Evolutionary conservation across 2,329 filamentous ascomycete genomes (phyloP).

Genomic region (Talaromyces sp.): DNA sequence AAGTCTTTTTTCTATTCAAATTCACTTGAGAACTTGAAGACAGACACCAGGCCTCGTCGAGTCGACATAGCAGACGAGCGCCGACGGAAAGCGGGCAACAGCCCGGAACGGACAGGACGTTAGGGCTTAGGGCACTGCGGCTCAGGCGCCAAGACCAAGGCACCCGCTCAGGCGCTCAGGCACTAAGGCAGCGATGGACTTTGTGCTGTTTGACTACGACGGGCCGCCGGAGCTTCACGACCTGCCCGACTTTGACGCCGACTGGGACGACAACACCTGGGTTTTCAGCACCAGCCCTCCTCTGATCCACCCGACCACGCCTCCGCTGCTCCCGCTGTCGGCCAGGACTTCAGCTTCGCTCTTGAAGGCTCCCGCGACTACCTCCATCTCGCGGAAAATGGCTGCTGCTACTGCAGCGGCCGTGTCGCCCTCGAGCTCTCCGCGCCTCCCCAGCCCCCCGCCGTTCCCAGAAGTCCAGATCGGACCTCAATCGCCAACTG

Average conservation of each 20-base stretch:
- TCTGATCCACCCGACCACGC: conserved; percentile 2
- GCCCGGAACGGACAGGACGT: conserved; percentile 9
- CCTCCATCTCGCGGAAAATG: conserved; percentile 20
- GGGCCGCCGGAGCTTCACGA: conserved; percentile 7
- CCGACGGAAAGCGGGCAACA: conserved; percentile 6
- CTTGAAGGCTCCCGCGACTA: conserved; percentile 3
- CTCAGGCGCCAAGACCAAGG: conserved; percentile 1
- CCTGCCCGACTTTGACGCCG: conserved; percentile 12
- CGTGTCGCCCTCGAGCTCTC: conserved; percentile 65
- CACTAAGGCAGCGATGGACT: conserved; percentile 6
- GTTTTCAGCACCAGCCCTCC: conserved; percentile 3
- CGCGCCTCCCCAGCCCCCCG: conserved; percentile 88
- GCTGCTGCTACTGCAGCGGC: conserved; percentile 38
- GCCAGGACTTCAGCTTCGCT: background rate
- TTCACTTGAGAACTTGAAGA: background rate
- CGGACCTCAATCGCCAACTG: conserved; percentile 68
- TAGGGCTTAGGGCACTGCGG: conserved; percentile 33
- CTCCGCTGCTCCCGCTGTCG: conserved; percentile 36
- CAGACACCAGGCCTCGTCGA: background rate
- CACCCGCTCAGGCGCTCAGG: conserved; percentile 7
- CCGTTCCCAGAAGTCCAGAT: conserved; percentile 94
- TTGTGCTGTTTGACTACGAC: conserved; percentile 10
- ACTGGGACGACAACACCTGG: background rate
- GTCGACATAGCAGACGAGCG: background rate
- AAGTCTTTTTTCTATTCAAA: background rate